Evolutionary conservation across 306 rosid genomes (phyloP), one percentile per base, ranked within the genome.

Genomic region (Vigna unguiculata): DNA sequence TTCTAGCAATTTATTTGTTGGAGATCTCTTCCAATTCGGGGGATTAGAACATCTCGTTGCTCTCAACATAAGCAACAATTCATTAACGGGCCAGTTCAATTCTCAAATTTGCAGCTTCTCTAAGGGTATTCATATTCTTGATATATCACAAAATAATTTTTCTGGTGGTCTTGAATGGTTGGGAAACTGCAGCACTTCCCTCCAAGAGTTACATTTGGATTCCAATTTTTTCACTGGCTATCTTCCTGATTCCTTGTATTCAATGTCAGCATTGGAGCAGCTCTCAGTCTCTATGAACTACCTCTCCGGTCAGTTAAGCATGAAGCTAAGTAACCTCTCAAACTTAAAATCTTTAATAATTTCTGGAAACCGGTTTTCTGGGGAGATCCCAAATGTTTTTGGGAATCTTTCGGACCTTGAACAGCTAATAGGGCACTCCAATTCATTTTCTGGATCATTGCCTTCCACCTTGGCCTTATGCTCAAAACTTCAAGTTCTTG

Each of bases 1-100:
- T 75, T 88, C 93, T 15, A 86, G 93, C 84, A 88, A 88, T 53
- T 71, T 32, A 3, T 78, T 86, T 73, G 43, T 4, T 71, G 90
- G 74, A 30, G 78, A 68, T 7, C 65, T 84, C 17, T 78, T 71
- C 25, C 79, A 82, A 75, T 73, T 82, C 3, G 55, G 69, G 30
- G 84, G 69, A 9, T 82, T 88, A 5, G 71, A 72, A 7, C 69
- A 88, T 82, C 81, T 88, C 76, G 47, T 80, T 78, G 88, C 71
- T 65, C 80, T 88, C 84, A 88, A 84, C 77, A 53, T 84, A 48
- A 88, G 92, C 83, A 80, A 84, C 81, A 88, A 88, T 69, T 86
- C 87, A 48, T 82, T 88, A 63, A 52, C 83, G 6, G 93, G 89
- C 30, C 48, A 32, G 82, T 76, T 89, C 52, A 72, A 65, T 78